Evolutionary conservation across 192 early-diverging fungal species (phyloP).

Genomic region (Paraglomus brasilianum): DNA sequence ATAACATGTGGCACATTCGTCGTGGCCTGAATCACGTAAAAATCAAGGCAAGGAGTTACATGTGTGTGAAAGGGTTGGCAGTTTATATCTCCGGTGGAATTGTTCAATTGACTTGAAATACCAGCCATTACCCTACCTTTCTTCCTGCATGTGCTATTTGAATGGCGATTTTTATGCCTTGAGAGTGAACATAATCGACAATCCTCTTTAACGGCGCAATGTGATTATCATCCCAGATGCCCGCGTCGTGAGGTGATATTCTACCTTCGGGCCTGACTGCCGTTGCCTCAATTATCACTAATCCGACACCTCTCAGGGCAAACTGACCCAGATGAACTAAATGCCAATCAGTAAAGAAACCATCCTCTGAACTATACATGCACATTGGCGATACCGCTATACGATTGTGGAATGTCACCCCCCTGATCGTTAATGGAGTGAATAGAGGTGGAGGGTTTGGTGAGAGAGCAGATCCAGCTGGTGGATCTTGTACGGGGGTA

Average conservation of each 20-base stretch:
- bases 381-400: conserved; percentile 82
- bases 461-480: not conserved
- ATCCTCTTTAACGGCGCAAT: conserved; percentile 58
- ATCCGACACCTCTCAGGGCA: conserved; percentile 75
- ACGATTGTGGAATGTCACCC: conserved; percentile 73
- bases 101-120: conserved; percentile 37
- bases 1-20: conserved; percentile 27
- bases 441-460: conserved; percentile 46
- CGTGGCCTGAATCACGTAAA: conserved; percentile 26
- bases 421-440: conserved; percentile 65
- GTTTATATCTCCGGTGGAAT: conserved; percentile 21
- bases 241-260: conserved; percentile 73
- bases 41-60: not conserved
- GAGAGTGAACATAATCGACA: conserved; percentile 60
- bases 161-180: conserved; percentile 61
- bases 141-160: conserved; percentile 86
- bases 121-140: conserved; percentile 43
- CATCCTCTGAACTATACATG: conserved; percentile 69
- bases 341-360: conserved; percentile 66
- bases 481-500: not conserved
- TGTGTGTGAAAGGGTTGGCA: not conserved
- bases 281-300: conserved; percentile 78
- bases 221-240: conserved; percentile 84
- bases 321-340: conserved; percentile 62
- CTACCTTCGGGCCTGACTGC: conserved; percentile 75